Base-by-base conservation (phyloP, 768 basidiomycete species). In the Obba rivulosa region DNA sequence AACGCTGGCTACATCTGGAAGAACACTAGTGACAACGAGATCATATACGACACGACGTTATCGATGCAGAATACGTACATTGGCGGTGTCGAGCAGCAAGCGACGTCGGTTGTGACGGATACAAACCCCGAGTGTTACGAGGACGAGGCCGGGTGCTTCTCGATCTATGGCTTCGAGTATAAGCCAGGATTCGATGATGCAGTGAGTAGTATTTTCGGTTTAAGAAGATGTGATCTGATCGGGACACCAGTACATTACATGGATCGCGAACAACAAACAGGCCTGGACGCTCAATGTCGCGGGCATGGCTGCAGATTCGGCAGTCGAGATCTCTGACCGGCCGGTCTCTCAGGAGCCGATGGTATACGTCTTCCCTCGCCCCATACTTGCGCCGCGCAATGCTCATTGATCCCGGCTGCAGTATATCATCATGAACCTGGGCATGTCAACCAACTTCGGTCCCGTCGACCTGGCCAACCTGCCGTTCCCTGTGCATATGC, bases 341-440 rank as follows among this genome's bases (percentile, higher is more conserved):
- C 80, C 85, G 2, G 68, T 95, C 11, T 74, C 92, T 0, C 78
- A 81, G 53, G 92, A 96, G 63, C 92, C 92, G 20, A 88, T 93
- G 89, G 87, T 89, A 54, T 41, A 78, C 55, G n/a, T n/a, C 7
- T 11, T 23, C 5, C 25, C 25, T 23, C 9, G n/a, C 40, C 31
- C 17, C 20, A 23, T 8, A 24, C 28, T 3, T n/a, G 8, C 18
- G 22, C 24, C 47, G 7, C 25, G 22, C n/a, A n/a, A n/a, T n/a
- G 14, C 18, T 16, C 34, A 7, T 9, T 13, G 28, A 31, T 13
- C 13, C 5, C 28, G 28, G 13, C 13, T 13, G 8, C 56, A 91
- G 89, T 92, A 92, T 57, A 70, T 96, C 58, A 83, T 96, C 54
- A 70, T 78, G 59, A 93, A 94, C 64, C 69, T 93, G 59, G 93